Base-by-base conservation (phyloP, 2,329 filamentous ascomycete genomes). In the Trichoderma asperellum region DNA sequence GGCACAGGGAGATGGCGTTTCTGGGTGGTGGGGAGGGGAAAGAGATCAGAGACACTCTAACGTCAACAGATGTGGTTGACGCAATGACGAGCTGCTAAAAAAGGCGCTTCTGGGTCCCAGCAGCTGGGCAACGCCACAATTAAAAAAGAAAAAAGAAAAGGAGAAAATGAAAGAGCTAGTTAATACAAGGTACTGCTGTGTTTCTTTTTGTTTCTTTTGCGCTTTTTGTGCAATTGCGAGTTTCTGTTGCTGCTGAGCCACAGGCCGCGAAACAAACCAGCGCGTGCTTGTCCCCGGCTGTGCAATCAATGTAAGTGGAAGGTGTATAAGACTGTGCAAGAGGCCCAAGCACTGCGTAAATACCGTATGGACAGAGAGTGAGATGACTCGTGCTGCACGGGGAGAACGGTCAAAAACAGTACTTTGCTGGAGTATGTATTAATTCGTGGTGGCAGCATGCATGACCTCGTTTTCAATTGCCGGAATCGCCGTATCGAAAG, bases 21-120 rank as follows among this genome's bases (percentile, higher is more conserved):
- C n/a, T 49, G 47, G 63, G 63, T 58, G 63, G 57, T 59, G 57
- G 63, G 63, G 63, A 58, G 55, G 63, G 55, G 32, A 35, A 29
- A 29, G n/a, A 34, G 43, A 53, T 27, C 53, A 66, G 55, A 66
- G 37, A 52, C 21, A 12, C 24, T 49, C 53, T 18, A 66, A 52
- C 63, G 63, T 66, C 63, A 52, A 58, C 29, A 35, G 63, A 29
- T 58, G 29, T 5, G 63, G 56, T 47, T 66, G 53, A 66, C 63
- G 63, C 63, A 66, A 66, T 66, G 53, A 37, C 32, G 32, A 47
- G 32, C 53, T 34, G 34, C 35, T 59, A 59, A 59, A 49, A 37
- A 37, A 14, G n/a, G 12, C 18, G 21, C 14, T 59, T 32, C 35
- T 43, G 57, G 56, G 34, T 32, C 34, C 34, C 21, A 43, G 16